Evolutionary conservation across 192 early-diverging fungal species (phyloP).

Genomic region (Martensiomyces pterosporus): DNA sequence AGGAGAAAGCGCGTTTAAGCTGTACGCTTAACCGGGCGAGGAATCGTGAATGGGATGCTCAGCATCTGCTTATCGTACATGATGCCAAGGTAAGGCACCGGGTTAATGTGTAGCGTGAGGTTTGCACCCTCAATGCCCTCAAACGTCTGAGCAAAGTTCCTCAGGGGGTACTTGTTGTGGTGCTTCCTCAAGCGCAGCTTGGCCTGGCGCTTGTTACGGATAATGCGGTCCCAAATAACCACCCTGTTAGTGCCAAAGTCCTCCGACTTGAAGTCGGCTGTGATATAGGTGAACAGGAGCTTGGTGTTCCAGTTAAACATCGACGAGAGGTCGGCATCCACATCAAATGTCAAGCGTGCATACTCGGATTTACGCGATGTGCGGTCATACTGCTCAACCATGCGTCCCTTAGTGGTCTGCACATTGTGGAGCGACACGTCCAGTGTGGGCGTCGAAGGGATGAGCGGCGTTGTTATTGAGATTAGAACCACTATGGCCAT

Average conservation of each 20-base stretch:
- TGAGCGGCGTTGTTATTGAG: slow-evolving; percentile 29
- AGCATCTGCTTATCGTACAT: slow-evolving; percentile 44
- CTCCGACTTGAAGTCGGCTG: slow-evolving; percentile 27
- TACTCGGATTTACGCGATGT: slow-evolving; percentile 36
- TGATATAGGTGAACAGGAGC: slow-evolving; percentile 42
- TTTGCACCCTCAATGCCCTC: slow-evolving; percentile 35
- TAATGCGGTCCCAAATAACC: slow-evolving; percentile 49
- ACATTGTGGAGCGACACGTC: slow-evolving; percentile 27
- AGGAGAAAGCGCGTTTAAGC: background rate
- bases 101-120: slow-evolving; percentile 43
- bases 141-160: slow-evolving; percentile 38
- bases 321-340: slow-evolving; percentile 44
- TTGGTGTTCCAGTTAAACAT: slow-evolving; percentile 55
- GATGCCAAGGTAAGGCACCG: slow-evolving; percentile 47
- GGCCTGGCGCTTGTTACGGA: slow-evolving; percentile 33
- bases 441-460: slow-evolving; percentile 33
- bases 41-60: slow-evolving; percentile 32
- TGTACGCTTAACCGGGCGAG: slow-evolving; percentile 12
- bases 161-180: slow-evolving; percentile 48
- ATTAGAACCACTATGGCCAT: slow-evolving; percentile 43
- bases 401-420: slow-evolving; percentile 40
- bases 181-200: slow-evolving; percentile 41
- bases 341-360: slow-evolving; percentile 44
- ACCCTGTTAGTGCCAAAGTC: slow-evolving; percentile 32
- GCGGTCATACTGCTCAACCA: slow-evolving; percentile 35